Percentiles rank a stretch among this genome's conserved stretches.
Conservation (phyloP, 495 filamentous ascomycete genomes). For the Halenospora varia region DNA sequence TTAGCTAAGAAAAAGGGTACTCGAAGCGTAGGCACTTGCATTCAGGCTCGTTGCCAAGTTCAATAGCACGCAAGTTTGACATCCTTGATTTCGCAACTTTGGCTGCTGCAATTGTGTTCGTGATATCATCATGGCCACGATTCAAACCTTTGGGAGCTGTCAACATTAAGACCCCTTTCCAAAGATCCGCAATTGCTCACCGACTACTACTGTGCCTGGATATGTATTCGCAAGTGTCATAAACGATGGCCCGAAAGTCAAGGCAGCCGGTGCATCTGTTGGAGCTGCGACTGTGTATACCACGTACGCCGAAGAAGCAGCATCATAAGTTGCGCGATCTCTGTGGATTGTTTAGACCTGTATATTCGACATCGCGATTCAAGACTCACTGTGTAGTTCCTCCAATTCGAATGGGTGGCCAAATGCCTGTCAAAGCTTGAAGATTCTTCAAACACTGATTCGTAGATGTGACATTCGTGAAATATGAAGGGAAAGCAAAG, state of each 20-base stretch:
- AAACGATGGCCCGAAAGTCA: conserved; percentile 55
- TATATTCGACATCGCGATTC: neutral
- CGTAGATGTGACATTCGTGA: conserved; percentile 49
- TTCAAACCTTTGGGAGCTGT: conserved; percentile 40
- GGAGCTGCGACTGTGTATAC: conserved; percentile 51
- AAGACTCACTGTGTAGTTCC: conserved; percentile 47
- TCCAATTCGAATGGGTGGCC: conserved; percentile 56
- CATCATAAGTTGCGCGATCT: conserved; percentile 53
- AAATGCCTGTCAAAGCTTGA: conserved; percentile 46
- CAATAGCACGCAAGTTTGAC: conserved; percentile 50
- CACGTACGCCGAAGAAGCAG: conserved; percentile 44
- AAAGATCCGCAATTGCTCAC: neutral
- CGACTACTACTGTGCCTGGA: conserved; percentile 45
- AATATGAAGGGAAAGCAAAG: conserved; percentile 57
- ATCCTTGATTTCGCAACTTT: conserved; percentile 40
- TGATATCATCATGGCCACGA: conserved; percentile 49
- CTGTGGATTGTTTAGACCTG: conserved; percentile 2
- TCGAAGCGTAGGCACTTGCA: conserved; percentile 39
- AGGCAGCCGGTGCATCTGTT: conserved; percentile 45
- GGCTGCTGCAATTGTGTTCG: conserved; percentile 53
- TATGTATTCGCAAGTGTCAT: conserved; percentile 49
- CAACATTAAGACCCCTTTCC: neutral
- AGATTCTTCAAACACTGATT: conserved; percentile 52
- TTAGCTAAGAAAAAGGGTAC: conserved; percentile 2
- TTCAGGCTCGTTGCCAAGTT: conserved; percentile 59